These are phyloP conservation scores for Boletus rex-veris DNA, from an alignment of 768 basidiomycete genomes.

Conservation along the genomic window DNA sequence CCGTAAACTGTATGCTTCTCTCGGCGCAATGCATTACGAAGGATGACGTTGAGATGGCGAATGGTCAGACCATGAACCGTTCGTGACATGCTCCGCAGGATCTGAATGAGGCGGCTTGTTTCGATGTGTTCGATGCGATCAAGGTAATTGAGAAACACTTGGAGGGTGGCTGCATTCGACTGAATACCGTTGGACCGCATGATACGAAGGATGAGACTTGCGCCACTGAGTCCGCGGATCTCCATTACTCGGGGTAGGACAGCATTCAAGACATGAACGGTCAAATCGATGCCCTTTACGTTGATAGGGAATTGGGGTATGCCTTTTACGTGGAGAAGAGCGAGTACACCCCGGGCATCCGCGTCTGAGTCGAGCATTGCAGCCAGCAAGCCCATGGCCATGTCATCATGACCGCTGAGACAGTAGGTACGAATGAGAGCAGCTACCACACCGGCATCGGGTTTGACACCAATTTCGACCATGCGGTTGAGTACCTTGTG, in stretches of 20 bases:
- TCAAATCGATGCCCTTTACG: constrained; percentile 33
- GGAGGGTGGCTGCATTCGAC: constrained; percentile 53
- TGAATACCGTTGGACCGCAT: constrained; percentile 52
- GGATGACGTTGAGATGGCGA: constrained; percentile 53
- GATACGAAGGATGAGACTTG: constrained; percentile 45
- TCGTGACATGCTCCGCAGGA: constrained; percentile 47
- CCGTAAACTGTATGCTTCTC: constrained; percentile 47
- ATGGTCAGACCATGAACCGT: constrained; percentile 45
- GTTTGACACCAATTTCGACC: constrained; percentile 38
- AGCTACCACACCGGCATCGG: constrained; percentile 46
- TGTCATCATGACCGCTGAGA: constrained; percentile 40
- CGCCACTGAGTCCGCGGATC: constrained; percentile 46
- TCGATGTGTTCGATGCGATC: constrained; percentile 39
- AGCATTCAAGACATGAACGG: constrained; percentile 57
- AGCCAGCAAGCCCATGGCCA: constrained; percentile 52
- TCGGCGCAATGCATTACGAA: constrained; percentile 49
- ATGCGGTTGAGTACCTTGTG: constrained; percentile 48
- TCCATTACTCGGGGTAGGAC: constrained; percentile 50
- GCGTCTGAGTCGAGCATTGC: constrained; percentile 39
- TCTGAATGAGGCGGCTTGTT: constrained; percentile 45
- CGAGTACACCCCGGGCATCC: constrained; percentile 20
- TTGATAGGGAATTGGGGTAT: constrained; percentile 19
- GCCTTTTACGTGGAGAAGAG: constrained; percentile 21
- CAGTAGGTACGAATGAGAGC: constrained; percentile 60
- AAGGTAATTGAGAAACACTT: constrained; percentile 54